Evolutionary conservation across 192 early-diverging fungal genomes (phyloP).

Genomic region (Backusella tarrabulga): DNA sequence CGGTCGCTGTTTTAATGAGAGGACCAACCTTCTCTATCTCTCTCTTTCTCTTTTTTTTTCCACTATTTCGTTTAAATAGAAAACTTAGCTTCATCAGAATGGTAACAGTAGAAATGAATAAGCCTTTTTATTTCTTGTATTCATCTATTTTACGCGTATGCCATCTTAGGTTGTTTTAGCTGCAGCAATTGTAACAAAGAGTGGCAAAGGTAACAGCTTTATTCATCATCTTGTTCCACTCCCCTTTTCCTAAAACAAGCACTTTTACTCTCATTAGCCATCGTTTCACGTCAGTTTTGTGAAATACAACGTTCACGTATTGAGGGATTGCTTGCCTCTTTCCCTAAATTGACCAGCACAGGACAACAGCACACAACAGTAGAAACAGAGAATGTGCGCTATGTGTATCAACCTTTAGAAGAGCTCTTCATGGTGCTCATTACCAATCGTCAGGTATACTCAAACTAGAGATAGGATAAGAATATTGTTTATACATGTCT

Average conservation of each 20-base stretch:
- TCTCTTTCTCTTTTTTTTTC: background rate
- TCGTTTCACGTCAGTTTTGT: slow-evolving; percentile 94
- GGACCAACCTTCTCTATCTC: background rate
- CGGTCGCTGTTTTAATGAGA: background rate
- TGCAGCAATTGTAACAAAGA: slow-evolving; percentile 88
- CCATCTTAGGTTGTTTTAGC: slow-evolving; percentile 84
- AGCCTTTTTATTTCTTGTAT: background rate
- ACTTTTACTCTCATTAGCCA: slow-evolving; percentile 42
- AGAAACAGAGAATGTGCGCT: slow-evolving; percentile 95
- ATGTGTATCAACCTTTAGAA: slow-evolving; percentile 98
- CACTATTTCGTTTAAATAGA: background rate
- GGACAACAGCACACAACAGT: slow-evolving; percentile 96
- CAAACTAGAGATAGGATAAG: background rate
- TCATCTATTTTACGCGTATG: background rate
- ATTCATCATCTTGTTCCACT: background rate
- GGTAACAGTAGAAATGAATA: background rate
- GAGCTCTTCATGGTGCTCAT: slow-evolving; percentile 95
- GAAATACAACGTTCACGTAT: slow-evolving; percentile 97
- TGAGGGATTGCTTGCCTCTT: slow-evolving; percentile 93
- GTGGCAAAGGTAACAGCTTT: slow-evolving; percentile 77
- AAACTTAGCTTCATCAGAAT: background rate
- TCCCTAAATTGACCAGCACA: slow-evolving; percentile 92
- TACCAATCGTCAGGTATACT: slow-evolving; percentile 74
- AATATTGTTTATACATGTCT: background rate
- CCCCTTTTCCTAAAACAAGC: background rate